Evolutionary conservation across 2,329 filamentous ascomycete genomes (phyloP), one percentile per base, ranked within the genome.

Genomic region (Ceratocystis huliohia): DNA sequence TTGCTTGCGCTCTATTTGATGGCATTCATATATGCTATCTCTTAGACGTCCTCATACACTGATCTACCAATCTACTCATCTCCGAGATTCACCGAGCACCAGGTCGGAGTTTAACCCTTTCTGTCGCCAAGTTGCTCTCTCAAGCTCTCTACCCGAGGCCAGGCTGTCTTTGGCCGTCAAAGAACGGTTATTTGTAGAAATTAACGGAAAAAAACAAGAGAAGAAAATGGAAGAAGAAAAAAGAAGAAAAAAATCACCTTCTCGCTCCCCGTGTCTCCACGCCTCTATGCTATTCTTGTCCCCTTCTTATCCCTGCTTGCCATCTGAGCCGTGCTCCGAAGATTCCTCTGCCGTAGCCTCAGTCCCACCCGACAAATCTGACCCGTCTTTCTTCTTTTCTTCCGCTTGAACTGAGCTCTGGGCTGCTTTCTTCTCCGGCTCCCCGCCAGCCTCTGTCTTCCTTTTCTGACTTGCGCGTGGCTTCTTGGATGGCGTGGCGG

Each of bases 51-150:
- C 10, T 41, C 37, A 41, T 41, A 41, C 37, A 4, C 37, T 41
- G 37, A 41, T 15, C 10, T 15, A 30, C 4, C 25, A 57, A 6
- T 57, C 25, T 17, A 7, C 25, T 30, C 13, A 59, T 37, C 56
- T 59, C 28, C 56, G 56, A 59, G 56, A 59, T 59, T 37, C 25
- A 30, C 56, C 56, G 56, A 59, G 56, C 56, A 59, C 56, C 6
- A 28, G 17, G 56, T 59, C 56, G 13, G 56, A 59, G 13, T 59
- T 59, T 59, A 59, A 28, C 2, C 28, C 8, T 8, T 37, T 37
- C 20, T 57, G 53, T 22, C 22, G 50, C 17, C 50, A 25, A 6
- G 20, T 22, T 15, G 17, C 28, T 17, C 13, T 37, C 28, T 30
- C 25, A 28, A 53, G 46, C 46, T 20, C 46, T 37, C 56, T 59